These are phyloP conservation scores for Hyphopichia khmerensis DNA, from an alignment of 1,139 yeast species.

Conservation along the genomic window DNA sequence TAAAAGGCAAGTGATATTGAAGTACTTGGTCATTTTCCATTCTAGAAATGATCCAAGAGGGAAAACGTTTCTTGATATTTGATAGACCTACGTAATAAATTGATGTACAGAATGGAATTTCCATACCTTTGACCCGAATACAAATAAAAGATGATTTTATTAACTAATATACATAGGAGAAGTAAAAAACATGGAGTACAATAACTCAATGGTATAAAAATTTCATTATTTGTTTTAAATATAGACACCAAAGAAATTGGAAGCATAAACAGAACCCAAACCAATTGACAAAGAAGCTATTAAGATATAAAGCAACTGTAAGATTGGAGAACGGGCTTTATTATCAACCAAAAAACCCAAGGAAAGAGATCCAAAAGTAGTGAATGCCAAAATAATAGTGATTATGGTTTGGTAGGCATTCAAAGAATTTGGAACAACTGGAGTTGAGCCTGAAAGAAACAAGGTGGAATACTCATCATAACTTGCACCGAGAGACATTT, in stretches of 20 bases:
- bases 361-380: constrained; percentile 37
- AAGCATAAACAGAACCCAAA: constrained; percentile 34
- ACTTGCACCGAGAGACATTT: constrained; percentile 29
- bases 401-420: constrained; percentile 7
- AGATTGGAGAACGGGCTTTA: constrained; percentile 27
- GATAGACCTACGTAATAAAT: no score
- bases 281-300: constrained; percentile 43
- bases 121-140: not conserved
- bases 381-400: constrained; percentile 7
- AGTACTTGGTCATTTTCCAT: no score
- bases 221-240: constrained; percentile 25
- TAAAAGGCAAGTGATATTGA: no score
- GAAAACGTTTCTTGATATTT: no score
- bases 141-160: not conserved
- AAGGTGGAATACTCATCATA: constrained; percentile 29
- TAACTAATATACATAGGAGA: not conserved
- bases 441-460: constrained; percentile 22
- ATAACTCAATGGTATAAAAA: no score
- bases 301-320: constrained; percentile 29
- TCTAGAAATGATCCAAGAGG: no score
- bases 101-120: no score
- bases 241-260: constrained; percentile 47
- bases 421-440: constrained; percentile 20
- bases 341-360: constrained; percentile 36
- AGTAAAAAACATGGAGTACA: not conserved